Conservation (phyloP, 352 stramenopile genomes). For the Globisporangium nagaii region DNA sequence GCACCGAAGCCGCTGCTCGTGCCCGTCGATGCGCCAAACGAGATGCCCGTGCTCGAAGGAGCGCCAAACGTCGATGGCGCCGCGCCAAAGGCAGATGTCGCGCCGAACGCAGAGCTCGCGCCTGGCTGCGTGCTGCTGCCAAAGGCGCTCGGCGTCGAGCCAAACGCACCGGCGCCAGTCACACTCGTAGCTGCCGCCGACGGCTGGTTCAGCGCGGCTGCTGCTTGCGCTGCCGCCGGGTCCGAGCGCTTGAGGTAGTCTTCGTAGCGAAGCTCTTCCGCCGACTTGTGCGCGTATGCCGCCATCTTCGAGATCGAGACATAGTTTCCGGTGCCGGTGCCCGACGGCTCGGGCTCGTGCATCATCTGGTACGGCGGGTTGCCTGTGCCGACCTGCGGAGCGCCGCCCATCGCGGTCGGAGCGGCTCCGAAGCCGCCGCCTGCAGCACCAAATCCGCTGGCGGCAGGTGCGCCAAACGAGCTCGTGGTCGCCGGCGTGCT, state of each 20-base stretch:
- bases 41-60: constrained; percentile 22
- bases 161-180: constrained; percentile 36
- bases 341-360: constrained; percentile 54
- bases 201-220: constrained; percentile 36
- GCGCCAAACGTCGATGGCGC: constrained; percentile 29
- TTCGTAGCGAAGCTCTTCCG: constrained; percentile 37
- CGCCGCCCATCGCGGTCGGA: constrained; percentile 13
- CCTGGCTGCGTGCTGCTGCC: constrained; percentile 11
- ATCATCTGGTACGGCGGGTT: constrained; percentile 63
- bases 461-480: constrained; percentile 39
- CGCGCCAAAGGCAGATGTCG: constrained; percentile 25
- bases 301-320: constrained; percentile 36
- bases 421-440: constrained; percentile 29
- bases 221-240: constrained; percentile 26
- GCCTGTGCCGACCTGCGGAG: constrained; percentile 65
- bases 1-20: constrained; percentile 21
- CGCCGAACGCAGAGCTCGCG: constrained; percentile 37
- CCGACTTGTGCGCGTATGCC: constrained; percentile 33
- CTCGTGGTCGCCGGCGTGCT: constrained; percentile 26
- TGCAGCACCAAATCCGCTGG: constrained; percentile 16
- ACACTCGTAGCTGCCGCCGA: constrained; percentile 20
- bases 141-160: constrained; percentile 20
- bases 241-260: constrained; percentile 40
- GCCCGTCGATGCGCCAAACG: constrained; percentile 22
- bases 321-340: constrained; percentile 44